Percentiles rank a stretch among this genome's conserved stretches.
Conservation (phyloP, 148 eudicot genomes). For the Spergularia marina region DNA sequence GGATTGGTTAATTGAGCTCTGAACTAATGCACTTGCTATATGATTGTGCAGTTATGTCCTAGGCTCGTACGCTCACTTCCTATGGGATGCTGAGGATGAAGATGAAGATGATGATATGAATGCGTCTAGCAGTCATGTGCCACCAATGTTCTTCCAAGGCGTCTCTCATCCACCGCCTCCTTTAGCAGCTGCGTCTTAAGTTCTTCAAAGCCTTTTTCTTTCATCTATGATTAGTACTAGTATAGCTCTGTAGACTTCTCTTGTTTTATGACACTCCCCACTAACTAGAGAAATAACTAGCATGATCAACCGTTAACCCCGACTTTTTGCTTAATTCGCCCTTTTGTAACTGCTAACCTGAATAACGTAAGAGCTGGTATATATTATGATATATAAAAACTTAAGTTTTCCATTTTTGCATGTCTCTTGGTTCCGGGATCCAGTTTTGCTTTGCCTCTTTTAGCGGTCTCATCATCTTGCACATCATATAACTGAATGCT, state of each 20-base stretch:
- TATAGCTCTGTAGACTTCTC: neutral
- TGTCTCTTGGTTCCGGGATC: too few species aligned
- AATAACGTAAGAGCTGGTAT: conserved; percentile 8
- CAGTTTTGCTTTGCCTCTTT: neutral
- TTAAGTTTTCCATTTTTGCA: neutral
- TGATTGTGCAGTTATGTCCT: conserved; percentile 54
- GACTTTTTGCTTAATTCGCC: neutral
- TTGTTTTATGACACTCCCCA: conserved; percentile 8
- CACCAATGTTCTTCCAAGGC: conserved; percentile 32
- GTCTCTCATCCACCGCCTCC: conserved; percentile 33
- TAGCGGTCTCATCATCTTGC: too few species aligned
- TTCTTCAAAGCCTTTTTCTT: neutral
- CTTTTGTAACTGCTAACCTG: conserved; percentile 13
- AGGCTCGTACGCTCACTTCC: conserved; percentile 77
- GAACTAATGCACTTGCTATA: neutral
- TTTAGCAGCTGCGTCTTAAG: conserved; percentile 50
- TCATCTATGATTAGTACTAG: conserved; percentile 20
- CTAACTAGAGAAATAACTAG: conserved; percentile 8
- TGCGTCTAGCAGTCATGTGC: conserved; percentile 14
- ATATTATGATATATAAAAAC: conserved; percentile 3
- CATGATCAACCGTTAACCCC: conserved; percentile 8
- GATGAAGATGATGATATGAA: conserved; percentile 26
- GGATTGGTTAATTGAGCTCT: neutral
- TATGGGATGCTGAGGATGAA: conserved; percentile 74
- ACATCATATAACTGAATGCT: too few species aligned